phyloP scores from a whole-genome alignment of 2,329 filamentous ascomycete species.

The Penicillium sp. region DNA sequence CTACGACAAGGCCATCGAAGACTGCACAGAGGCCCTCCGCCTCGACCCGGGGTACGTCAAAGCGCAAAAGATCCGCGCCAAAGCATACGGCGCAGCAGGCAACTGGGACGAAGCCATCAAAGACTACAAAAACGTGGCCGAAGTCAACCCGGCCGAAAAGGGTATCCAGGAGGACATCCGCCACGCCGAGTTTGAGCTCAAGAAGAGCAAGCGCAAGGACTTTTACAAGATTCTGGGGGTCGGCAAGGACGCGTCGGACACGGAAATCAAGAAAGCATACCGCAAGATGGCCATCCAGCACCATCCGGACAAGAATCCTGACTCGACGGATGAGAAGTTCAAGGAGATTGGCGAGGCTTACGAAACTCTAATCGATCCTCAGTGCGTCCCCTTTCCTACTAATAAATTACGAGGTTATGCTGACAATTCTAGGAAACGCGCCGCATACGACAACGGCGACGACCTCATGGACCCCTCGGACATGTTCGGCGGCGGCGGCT shows the following conservation, averaged over 20 bases:
- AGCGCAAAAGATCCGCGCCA: constrained; percentile 89
- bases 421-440: constrained; percentile 84
- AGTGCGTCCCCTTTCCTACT: constrained; percentile 56
- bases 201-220: constrained; percentile 96
- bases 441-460: constrained; percentile 85
- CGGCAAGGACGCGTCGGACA: constrained; percentile 76
- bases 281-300: constrained; percentile 89
- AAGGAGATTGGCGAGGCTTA: constrained; percentile 98
- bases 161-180: constrained; percentile 79
- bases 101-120: constrained; percentile 89
- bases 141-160: constrained; percentile 77
- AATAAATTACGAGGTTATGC: constrained; percentile 6
- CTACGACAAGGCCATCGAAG: constrained; percentile 73
- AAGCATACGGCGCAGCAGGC: constrained; percentile 77
- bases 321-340: constrained; percentile 82
- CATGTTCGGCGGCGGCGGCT: constrained; percentile 67
- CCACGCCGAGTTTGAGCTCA: constrained; percentile 87
- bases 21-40: constrained; percentile 78
- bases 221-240: constrained; percentile 97
- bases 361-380: constrained; percentile 87
- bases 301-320: constrained; percentile 95
- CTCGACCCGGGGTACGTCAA: constrained; percentile 84
- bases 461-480: constrained; percentile 85
- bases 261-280: constrained; percentile 94
- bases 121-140: constrained; percentile 82